Base-by-base conservation (phyloP, 768 basidiomycete genomes). In the Crucibulum laeve region DNA sequence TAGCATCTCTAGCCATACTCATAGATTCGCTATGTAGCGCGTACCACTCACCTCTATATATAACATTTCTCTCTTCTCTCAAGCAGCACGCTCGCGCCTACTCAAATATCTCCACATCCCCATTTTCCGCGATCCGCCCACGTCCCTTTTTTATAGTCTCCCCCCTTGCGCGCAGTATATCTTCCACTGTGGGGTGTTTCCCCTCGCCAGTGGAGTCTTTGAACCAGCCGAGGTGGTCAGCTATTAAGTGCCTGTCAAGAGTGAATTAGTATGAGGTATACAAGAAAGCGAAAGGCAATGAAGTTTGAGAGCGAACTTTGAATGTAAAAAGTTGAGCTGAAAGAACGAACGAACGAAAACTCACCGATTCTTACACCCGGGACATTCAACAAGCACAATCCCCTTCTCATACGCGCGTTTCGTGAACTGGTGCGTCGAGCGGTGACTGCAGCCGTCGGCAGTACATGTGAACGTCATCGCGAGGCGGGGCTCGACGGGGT, bases 221-320 rank as follows among this genome's bases (percentile, higher is more conserved):
- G 69, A 95, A 95, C 92, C 92, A 95, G 1, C 87, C 87, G 10
- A 95, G 64, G 54, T 95, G 84, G 57, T 95, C 92, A 3, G 92
- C 92, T 51, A 92, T 90, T 7, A 93, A 66, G 61, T 91, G 87
- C 23, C 87, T 90, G 48, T 18, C 25, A 43, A 15, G 22, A 18
- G 33, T n/a, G 3, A 30, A 21, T 15, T 14, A 39, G 11, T 15
- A 4, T 32, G 28, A 32, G 28, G 15, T 11, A 32, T 32, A 32
- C 15, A 15, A 32, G n/a, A n/a, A n/a, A n/a, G n/a, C 28, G 11
- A 32, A 32, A 11, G 28, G 15, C 10, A 40, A 37, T 10, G 18
- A 40, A 10, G 15, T 6, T 13, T 33, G 17, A 46, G 43, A 19
- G 18, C 15, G 11, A 32, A 32, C 11, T 32, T 32, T 11, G 4